phyloP scores from a whole-genome alignment of 805 yeast genomes.

The Kodamaea neixiangensis region DNA sequence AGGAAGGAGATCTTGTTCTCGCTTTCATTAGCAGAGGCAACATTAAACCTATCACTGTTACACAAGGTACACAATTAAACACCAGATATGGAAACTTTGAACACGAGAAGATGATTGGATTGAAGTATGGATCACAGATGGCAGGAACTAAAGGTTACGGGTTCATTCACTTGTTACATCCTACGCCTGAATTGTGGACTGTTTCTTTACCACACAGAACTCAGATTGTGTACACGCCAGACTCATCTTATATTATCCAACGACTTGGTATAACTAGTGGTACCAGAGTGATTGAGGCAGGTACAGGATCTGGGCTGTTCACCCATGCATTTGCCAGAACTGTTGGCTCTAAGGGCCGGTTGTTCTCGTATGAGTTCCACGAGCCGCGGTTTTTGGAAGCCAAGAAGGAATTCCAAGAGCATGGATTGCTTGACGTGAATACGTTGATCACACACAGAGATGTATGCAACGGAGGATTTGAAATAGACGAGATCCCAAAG shows the following conservation, averaged over 20 bases:
- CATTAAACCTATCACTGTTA: constrained; percentile 71
- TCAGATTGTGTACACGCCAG: constrained; percentile 96
- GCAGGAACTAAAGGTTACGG: constrained; percentile 75
- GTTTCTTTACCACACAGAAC: constrained; percentile 95
- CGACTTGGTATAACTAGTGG: constrained; percentile 74
- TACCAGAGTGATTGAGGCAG: constrained; percentile 88
- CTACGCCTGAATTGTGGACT: constrained; percentile 96
- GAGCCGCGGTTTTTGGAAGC: constrained; percentile 83
- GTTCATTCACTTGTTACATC: constrained; percentile 83
- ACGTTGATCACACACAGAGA: constrained; percentile 85
- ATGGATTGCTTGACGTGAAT: constrained; percentile 54
- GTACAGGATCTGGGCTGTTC: constrained; percentile 96
- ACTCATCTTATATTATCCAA: constrained; percentile 87
- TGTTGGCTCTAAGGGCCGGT: constrained; percentile 56
- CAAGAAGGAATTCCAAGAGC: constrained; percentile 68
- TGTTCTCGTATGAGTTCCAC: constrained; percentile 91
- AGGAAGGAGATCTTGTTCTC: constrained; percentile 84
- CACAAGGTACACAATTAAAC: constrained; percentile 62
- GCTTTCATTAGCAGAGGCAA: constrained; percentile 82
- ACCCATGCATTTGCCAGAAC: constrained; percentile 91
- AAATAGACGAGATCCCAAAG: constrained; percentile 39
- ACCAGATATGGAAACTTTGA: constrained; percentile 89
- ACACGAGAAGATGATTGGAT: constrained; percentile 81
- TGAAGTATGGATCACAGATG: constrained; percentile 81
- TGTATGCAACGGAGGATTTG: constrained; percentile 87